Evolutionary conservation across 331 rosid genomes (phyloP).

Genomic region (Stylosanthes scabra): DNA sequence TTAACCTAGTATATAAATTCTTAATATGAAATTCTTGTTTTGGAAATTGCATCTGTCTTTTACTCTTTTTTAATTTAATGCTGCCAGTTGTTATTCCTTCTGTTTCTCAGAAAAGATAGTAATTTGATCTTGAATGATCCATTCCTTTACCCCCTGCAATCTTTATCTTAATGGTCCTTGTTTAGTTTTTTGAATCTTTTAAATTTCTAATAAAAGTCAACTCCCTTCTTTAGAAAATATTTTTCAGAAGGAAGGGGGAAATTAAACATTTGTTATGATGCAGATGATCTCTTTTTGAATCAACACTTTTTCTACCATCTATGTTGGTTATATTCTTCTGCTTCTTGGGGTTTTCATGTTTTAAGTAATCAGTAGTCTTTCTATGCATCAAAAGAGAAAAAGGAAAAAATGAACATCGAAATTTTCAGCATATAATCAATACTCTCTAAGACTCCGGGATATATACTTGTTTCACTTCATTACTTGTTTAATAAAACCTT

Average conservation of each 20-base stretch:
- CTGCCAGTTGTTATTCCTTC: conserved; percentile 19
- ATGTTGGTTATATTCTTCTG: not conserved
- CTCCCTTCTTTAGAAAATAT: not conserved
- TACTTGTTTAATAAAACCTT: not conserved
- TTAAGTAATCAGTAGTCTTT: not conserved
- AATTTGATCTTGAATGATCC: not conserved
- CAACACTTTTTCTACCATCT: too few relatives aligned
- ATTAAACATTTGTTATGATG: not conserved
- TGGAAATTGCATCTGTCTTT: not conserved
- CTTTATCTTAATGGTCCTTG: not conserved
- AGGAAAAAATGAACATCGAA: not conserved
- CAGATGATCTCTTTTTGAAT: not conserved
- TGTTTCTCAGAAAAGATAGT: not conserved
- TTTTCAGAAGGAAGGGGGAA: not conserved
- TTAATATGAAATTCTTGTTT: conserved; percentile 14
- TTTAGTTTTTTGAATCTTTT: not conserved
- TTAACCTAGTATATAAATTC: not conserved
- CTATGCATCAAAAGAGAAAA: not conserved
- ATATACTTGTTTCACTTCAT: not conserved
- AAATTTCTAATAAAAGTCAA: not conserved
- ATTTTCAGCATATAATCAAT: not conserved
- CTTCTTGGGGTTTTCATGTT: not conserved
- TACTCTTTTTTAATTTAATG: not conserved
- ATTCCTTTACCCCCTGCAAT: not conserved
- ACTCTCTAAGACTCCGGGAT: not conserved